Evolutionary conservation across 306 rosid genomes (phyloP), one percentile per base, ranked within the genome.

Genomic region (Oxytropis ochrocephala): DNA sequence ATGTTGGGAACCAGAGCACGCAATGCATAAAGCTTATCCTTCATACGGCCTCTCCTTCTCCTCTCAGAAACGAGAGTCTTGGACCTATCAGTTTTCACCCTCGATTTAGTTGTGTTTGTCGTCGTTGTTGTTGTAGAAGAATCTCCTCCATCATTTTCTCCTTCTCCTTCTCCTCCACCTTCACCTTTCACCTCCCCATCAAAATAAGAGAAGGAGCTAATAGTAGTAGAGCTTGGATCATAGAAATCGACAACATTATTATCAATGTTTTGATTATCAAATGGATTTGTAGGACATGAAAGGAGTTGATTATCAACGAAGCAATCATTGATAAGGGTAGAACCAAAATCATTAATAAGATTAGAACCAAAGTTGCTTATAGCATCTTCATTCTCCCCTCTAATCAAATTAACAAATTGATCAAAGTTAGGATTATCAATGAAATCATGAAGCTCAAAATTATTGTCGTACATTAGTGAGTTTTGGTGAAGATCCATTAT

Each of bases 1-100:
- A 94, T 94, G 78, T 87, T 88, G 16, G 99, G 99, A 78, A 94
- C 99, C 79, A 88, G 74, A 64, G 97, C 63, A 17, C 97, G 84
- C 78, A 94, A 83, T 54, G 91, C 89, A 32, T 91, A 88, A 64
- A 94, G 99, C 80, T 87, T 87, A 62, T 94, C 99, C 82, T 94
- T 94, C 99, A 91, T 88, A 33, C 84, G 66, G 11, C 88, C 84
- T 47, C 99, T 87, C 67, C 98, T 88, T 43, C 81, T 85, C 58
- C 95, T 80, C 76, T 94, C 99, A 0, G 91, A 94, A 56, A 88
- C 68, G 79, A 94, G 79, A 52, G 99, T 88, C 74, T 89, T 83
- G 0, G 97, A 78, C 59, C 96, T 62, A 38, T 94, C 99, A 9
- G 60, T 57, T 64, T 94, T 94, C 2, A 13, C 49, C 72, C 80